These are phyloP conservation scores for Paracorniculantispora psalliotae DNA, from an alignment of 2,329 filamentous ascomycete genomes.

Conservation along the genomic window DNA sequence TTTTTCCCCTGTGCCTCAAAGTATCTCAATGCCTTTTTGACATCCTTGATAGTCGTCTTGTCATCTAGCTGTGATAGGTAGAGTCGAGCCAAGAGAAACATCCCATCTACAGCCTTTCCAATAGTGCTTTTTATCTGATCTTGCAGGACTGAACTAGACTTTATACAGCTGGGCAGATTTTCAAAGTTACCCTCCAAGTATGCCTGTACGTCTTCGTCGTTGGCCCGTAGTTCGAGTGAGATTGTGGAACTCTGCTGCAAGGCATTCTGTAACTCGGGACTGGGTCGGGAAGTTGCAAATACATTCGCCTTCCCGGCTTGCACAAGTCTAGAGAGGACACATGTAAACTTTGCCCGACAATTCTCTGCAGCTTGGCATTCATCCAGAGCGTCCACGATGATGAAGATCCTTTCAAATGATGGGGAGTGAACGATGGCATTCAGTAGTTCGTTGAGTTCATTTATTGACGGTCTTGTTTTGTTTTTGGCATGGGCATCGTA, in stretches of 20 bases:
- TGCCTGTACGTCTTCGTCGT: background rate
- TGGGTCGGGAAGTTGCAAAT: background rate
- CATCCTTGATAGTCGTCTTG: background rate
- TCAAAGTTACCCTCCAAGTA: background rate
- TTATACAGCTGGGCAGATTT: background rate
- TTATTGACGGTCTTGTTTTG: background rate
- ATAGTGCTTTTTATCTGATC: background rate
- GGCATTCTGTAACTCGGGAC: background rate
- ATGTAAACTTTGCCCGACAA: background rate
- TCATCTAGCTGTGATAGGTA: background rate
- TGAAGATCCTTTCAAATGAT: background rate
- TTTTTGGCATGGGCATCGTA: background rate
- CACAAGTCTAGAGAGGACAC: background rate
- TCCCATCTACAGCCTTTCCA: background rate
- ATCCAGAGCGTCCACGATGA: background rate
- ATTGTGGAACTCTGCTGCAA: background rate
- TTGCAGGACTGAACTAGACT: background rate
- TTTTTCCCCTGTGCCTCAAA: background rate
- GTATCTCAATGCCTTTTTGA: background rate
- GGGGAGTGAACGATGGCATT: background rate
- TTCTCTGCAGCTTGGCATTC: background rate
- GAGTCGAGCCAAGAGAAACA: constrained; percentile 3
- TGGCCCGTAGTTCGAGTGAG: background rate
- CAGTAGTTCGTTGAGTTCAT: background rate
- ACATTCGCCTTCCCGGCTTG: background rate